phyloP scores from a whole-genome alignment of 2,329 filamentous ascomycete genomes.

The Apiospora malaysiana region DNA sequence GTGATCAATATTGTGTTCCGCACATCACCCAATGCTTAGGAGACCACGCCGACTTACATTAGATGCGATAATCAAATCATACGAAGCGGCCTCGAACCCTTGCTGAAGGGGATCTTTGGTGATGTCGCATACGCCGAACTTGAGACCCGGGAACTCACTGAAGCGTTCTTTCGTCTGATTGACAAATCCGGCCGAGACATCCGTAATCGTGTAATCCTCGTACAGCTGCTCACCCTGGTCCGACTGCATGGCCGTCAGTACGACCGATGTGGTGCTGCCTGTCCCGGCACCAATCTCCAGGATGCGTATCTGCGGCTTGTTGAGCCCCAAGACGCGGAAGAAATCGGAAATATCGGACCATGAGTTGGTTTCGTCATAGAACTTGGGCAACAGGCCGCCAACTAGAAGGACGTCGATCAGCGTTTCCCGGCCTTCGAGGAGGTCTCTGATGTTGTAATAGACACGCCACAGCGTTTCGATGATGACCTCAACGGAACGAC shows the following conservation, averaged over 20 bases:
- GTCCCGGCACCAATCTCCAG: conserved; percentile 34
- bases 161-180: background rate
- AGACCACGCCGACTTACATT: background rate
- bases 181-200: background rate
- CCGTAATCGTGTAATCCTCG: background rate
- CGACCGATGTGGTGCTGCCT: background rate
- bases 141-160: conserved; percentile 36
- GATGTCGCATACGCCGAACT: conserved; percentile 39
- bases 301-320: conserved; percentile 28
- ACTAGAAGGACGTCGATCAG: background rate
- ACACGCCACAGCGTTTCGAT: conserved; percentile 20
- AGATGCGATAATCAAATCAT: background rate
- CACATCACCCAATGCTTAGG: no score
- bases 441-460: background rate
- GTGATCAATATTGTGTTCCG: no score
- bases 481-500: conserved; percentile 11
- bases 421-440: background rate
- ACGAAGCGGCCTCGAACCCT: conserved; percentile 35
- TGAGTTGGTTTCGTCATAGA: conserved; percentile 35
- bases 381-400: conserved; percentile 37
- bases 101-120: conserved; percentile 37
- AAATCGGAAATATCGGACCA: conserved; percentile 29
- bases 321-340: conserved; percentile 28
- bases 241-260: background rate
- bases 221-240: background rate